Evolutionary conservation across 257 asterid genomes (phyloP), one percentile per base, ranked within the genome.

Genomic region (Lithospermum erythrorhizon): DNA sequence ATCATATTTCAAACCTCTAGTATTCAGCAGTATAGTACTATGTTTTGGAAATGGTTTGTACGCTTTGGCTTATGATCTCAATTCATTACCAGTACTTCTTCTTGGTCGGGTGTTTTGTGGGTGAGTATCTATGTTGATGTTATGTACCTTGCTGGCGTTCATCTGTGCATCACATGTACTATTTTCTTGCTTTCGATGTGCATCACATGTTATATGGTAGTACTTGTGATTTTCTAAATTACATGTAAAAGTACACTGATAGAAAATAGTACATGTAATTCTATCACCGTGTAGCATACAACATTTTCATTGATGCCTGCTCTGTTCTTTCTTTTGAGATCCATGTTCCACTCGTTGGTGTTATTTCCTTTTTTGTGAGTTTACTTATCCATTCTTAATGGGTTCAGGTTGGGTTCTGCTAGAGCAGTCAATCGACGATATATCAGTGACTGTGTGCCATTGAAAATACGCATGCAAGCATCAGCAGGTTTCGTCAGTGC

Each of bases 401-500:
- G 67, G 65, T 81, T 79, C 84, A 93, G 99, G 65, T 76, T 93
- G 61, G 97, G 99, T 76, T 93, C 99, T 23, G 97, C 97, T 29
- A 81, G 99, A 73, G 99, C 99, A 47, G 97, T 93, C 57, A 93
- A 93, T 68, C 81, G 97, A 51, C 94, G 97, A 58, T 89, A 93
- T 75, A 89, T 93, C 68, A 93, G 97, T 53, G 98, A 89, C 73
- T 86, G 98, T 49, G 98, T 93, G 63, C 98, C 98, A 24, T 87
- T 86, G 58, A 93, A 79, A 74, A 78, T 76, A 71, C 87, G 97
- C 27, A 81, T 93, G 98, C 89, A 88, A 72, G 97, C 98, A 53
- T 93, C 99, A 20, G 99, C 99, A 30, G 99, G 87, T 67, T 93
- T 93, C 63, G 99, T 93, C 72, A 93, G 99, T 79, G 99, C 97